Evolutionary conservation across 2,329 filamentous ascomycete genomes (phyloP).

Genomic region (Fusarium armeniacum): DNA sequence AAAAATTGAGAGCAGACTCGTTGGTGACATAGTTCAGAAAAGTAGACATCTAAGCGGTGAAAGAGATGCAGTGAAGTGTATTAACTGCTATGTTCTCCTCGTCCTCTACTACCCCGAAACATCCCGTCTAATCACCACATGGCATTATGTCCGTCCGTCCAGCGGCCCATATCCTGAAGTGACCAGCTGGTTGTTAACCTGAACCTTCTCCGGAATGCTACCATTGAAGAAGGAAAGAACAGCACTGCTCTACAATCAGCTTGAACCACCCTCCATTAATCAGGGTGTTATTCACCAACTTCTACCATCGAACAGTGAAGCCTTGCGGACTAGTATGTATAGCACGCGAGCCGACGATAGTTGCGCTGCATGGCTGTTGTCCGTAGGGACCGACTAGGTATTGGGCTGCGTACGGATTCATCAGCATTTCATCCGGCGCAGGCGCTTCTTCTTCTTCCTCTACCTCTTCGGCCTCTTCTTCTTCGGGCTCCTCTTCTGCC

Average conservation of each 20-base stretch:
- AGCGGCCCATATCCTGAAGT: background rate
- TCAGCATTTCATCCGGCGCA: background rate
- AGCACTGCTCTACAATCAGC: background rate
- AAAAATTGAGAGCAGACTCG: background rate
- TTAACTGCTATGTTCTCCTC: background rate
- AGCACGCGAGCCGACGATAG: background rate
- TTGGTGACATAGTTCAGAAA: background rate
- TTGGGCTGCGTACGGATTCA: background rate
- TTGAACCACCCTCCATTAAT: background rate
- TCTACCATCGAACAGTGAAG: background rate
- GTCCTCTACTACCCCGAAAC: background rate
- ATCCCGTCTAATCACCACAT: background rate
- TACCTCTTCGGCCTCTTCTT: background rate
- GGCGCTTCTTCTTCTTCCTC: background rate
- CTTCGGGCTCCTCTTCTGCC: too few relatives aligned
- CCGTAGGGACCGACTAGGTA: background rate
- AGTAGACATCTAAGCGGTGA: background rate
- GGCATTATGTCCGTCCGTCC: background rate
- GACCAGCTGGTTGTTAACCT: accelerated
- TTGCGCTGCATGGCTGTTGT: background rate
- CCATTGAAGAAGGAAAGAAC: background rate
- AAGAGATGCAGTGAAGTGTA: background rate
- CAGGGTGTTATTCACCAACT: background rate
- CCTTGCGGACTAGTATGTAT: background rate
- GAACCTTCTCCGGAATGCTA: background rate